Evolutionary conservation across 352 stramenopile genomes (phyloP).

Genomic region (Phytophthora nicotianae): DNA sequence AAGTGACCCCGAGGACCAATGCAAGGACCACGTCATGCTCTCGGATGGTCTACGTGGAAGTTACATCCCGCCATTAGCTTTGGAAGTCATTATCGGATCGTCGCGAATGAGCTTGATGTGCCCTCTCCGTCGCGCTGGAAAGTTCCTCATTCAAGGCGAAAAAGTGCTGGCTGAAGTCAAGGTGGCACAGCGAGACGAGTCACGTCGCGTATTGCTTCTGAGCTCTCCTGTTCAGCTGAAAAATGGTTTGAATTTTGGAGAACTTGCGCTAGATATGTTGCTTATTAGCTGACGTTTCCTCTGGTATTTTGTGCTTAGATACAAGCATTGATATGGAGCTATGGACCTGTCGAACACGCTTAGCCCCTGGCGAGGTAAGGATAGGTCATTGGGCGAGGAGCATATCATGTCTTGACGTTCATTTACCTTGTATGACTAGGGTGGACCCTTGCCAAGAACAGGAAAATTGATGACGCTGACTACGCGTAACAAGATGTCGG

Average conservation of each 20-base stretch:
- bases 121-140: constrained; percentile 80
- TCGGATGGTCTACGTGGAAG: constrained; percentile 78
- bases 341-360: constrained; percentile 68
- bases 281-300: constrained; percentile 9
- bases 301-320: constrained; percentile 34
- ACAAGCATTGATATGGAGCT: constrained; percentile 85
- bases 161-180: constrained; percentile 89
- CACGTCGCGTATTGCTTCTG: constrained; percentile 78
- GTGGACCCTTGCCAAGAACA: constrained; percentile 40
- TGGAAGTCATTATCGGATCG: constrained; percentile 83
- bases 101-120: constrained; percentile 80
- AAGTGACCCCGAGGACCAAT: constrained; percentile 36
- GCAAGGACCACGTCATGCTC: constrained; percentile 71
- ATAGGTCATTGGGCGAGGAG: not conserved
- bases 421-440: constrained; percentile 31
- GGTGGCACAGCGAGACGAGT: constrained; percentile 86
- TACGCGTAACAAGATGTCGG: constrained; percentile 82
- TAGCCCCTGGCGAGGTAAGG: constrained; percentile 55
- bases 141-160: constrained; percentile 89
- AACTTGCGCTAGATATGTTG: not conserved
- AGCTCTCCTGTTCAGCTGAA: constrained; percentile 90
- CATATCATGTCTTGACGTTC: not conserved
- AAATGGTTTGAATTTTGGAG: constrained; percentile 57
- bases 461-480: constrained; percentile 56
- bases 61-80: constrained; percentile 84